phyloP scores from a whole-genome alignment of 345 rosid species.

The Populus tremula region DNA sequence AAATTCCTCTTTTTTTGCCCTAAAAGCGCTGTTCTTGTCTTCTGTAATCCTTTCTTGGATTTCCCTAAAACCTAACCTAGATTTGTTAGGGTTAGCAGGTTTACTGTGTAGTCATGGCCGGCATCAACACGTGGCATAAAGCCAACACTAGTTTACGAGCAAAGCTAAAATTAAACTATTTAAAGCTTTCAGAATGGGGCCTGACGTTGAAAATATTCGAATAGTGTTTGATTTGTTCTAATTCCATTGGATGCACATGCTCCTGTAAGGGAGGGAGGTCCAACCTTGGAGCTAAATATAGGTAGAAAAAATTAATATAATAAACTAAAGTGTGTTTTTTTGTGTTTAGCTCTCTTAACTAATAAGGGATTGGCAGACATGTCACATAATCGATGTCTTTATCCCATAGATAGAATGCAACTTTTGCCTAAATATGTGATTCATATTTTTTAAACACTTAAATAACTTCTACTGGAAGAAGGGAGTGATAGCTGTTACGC shows the following conservation, averaged over 20 bases:
- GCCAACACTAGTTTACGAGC: neutral
- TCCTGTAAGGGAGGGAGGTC: slow-evolving; percentile 17
- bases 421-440: neutral
- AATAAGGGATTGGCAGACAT: neutral
- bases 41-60: neutral
- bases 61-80: neutral
- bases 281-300: neutral
- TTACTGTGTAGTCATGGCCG: neutral
- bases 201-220: neutral
- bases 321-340: neutral
- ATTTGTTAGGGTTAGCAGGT: neutral
- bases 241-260: slow-evolving; percentile 29
- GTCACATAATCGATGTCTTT: neutral
- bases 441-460: neutral
- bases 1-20: slow-evolving; percentile 1
- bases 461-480: slow-evolving; percentile 3
- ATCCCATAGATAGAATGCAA: neutral
- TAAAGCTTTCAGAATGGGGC: neutral
- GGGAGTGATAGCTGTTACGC: too few species aligned
- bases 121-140: slow-evolving; percentile 19
- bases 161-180: neutral
- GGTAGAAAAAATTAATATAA: neutral
- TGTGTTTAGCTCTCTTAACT: neutral
- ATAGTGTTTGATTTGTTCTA: neutral
- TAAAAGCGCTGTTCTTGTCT: neutral